phyloP scores from a whole-genome alignment of 75 land plant genomes.

The Ceratopteris richardii region DNA sequence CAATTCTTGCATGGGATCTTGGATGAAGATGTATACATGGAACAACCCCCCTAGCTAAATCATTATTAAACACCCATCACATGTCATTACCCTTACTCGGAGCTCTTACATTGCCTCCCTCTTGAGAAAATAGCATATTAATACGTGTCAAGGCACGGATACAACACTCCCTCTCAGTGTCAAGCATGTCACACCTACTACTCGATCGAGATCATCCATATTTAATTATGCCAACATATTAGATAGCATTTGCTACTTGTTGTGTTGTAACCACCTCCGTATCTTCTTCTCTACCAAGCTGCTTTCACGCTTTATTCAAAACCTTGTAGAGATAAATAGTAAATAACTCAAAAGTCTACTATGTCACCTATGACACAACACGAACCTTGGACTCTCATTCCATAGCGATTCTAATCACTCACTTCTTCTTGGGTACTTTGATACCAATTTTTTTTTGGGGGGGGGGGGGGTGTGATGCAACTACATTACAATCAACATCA shows the following conservation, averaged over 20 bases:
- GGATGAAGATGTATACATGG: conserved; percentile 14
- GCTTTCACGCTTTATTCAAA: neutral
- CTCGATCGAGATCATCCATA: too few relatives aligned
- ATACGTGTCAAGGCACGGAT: too few relatives aligned
- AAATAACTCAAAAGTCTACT: neutral
- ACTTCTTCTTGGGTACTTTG: conserved; percentile 3
- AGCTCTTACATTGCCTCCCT: too few relatives aligned
- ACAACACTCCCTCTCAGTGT: too few relatives aligned
- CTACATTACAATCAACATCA: conserved; percentile 1
- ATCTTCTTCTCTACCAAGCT: neutral
- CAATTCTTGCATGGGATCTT: conserved; percentile 16
- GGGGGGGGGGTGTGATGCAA: conserved; percentile 4
- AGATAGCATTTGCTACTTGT: neutral
- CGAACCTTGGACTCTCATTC: neutral
- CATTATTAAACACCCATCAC: neutral
- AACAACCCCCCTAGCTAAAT: conserved; percentile 12
- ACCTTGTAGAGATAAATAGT: neutral
- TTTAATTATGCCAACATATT: neutral
- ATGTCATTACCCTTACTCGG: too few relatives aligned
- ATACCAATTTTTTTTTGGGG: too few relatives aligned
- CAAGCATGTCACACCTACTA: too few relatives aligned
- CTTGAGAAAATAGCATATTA: too few relatives aligned
- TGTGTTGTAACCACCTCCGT: neutral
- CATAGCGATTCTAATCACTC: neutral
- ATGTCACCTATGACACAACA: neutral